phyloP scores from a whole-genome alignment of 768 basidiomycete species.

The Pulveroboletus sp. region DNA sequence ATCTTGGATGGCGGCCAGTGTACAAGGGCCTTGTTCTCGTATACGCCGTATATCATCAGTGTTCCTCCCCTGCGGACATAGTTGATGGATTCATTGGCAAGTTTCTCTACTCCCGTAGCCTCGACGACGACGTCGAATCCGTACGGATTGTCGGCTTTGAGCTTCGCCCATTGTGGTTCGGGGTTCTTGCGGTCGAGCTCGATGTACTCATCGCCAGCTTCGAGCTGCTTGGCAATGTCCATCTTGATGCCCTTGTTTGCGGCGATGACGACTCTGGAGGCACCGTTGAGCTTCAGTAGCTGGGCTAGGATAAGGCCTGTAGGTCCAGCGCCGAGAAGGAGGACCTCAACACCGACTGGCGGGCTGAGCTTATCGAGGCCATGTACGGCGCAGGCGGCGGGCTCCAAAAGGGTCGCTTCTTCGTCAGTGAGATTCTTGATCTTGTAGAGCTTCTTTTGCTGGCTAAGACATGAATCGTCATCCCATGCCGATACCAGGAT shows the following conservation, averaged over 20 bases:
- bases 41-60: slow-evolving; percentile 88
- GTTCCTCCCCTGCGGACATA: slow-evolving; percentile 86
- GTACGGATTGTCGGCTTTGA: slow-evolving; percentile 79
- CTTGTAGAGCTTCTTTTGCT: slow-evolving; percentile 79
- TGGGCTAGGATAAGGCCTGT: slow-evolving; percentile 91
- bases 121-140: slow-evolving; percentile 88
- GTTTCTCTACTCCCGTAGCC: slow-evolving; percentile 79
- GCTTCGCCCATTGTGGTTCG: slow-evolving; percentile 72
- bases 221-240: slow-evolving; percentile 76
- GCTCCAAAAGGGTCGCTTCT: slow-evolving; percentile 85
- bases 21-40: slow-evolving; percentile 80
- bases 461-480: slow-evolving; percentile 32
- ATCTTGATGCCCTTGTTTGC: slow-evolving; percentile 92
- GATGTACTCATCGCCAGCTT: slow-evolving; percentile 82
- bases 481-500: not conserved
- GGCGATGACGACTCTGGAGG: slow-evolving; percentile 75
- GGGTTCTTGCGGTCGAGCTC: slow-evolving; percentile 79
- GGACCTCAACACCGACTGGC: slow-evolving; percentile 79
- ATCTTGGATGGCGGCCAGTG: slow-evolving; percentile 88
- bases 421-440: slow-evolving; percentile 85
- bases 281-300: slow-evolving; percentile 84
- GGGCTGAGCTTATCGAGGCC: slow-evolving; percentile 86
- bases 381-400: slow-evolving; percentile 89
- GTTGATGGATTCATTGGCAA: slow-evolving; percentile 88
- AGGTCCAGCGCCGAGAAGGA: slow-evolving; percentile 87